Percentiles rank a stretch among this genome's conserved stretches.
These are phyloP conservation scores for Fraxinus americana DNA, from an alignment of 257 asterid species.

Conservation along the genomic window DNA sequence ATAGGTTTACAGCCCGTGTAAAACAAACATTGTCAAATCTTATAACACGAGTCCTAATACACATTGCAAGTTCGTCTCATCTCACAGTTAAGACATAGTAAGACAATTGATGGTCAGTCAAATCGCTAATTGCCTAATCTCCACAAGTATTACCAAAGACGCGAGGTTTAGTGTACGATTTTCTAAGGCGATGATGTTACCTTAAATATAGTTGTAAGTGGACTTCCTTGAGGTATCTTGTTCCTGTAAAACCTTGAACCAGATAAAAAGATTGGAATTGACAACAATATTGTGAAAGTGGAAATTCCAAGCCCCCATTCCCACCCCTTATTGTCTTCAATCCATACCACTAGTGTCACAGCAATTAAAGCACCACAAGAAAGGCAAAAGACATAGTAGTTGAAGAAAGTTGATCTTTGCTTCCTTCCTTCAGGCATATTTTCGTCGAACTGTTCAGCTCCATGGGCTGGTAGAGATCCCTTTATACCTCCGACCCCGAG, in stretches of 20 bases:
- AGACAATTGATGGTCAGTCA: too few species aligned
- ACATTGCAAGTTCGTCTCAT: too few species aligned
- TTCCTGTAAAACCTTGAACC: conserved; percentile 46
- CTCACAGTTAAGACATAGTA: too few species aligned
- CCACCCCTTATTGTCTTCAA: conserved; percentile 59
- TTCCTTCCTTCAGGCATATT: conserved; percentile 36
- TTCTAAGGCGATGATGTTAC: conserved; percentile 17
- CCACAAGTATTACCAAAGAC: too few species aligned
- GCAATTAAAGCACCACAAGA: conserved; percentile 50
- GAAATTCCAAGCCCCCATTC: conserved; percentile 55
- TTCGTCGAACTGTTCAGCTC: conserved; percentile 51
- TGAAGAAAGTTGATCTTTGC: conserved; percentile 50
- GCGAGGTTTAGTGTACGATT: background rate
- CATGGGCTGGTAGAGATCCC: conserved; percentile 43
- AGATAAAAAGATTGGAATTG: conserved; percentile 40
- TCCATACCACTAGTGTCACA: conserved; percentile 51
- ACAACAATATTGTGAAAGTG: conserved; percentile 40
- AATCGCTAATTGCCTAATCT: too few species aligned
- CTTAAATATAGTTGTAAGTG: conserved; percentile 43
- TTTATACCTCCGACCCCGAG: conserved; percentile 53
- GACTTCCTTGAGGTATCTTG: conserved; percentile 51
- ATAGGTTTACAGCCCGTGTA: background rate
- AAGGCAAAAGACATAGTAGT: conserved; percentile 47
- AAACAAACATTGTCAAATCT: background rate
- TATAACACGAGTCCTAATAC: background rate